phyloP scores from a whole-genome alignment of 176 grass and related monocot genomes.

The Triticum urartu region DNA sequence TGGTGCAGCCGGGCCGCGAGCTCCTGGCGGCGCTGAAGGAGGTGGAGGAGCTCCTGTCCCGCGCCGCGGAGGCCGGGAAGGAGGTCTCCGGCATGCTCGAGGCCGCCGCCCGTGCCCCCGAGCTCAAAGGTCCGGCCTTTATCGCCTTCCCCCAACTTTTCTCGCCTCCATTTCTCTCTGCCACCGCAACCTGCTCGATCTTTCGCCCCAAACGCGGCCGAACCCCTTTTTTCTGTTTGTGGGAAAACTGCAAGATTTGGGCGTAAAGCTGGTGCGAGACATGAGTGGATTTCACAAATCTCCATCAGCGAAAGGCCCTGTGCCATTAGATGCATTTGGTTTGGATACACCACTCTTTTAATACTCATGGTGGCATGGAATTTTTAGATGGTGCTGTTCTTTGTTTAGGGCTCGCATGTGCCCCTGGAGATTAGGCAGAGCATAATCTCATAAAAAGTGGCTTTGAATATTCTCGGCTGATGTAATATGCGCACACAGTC shows the following conservation, averaged over 20 bases:
- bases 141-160: not conserved
- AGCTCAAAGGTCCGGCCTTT: slow-evolving; percentile 83
- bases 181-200: slow-evolving; percentile 22
- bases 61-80: slow-evolving; percentile 69
- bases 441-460: slow-evolving; percentile 52
- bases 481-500: slow-evolving; percentile 45
- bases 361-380: slow-evolving; percentile 25
- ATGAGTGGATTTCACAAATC: slow-evolving; percentile 21
- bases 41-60: slow-evolving; percentile 76
- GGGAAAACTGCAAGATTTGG: slow-evolving; percentile 36
- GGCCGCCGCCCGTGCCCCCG: slow-evolving; percentile 56
- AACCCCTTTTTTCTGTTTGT: slow-evolving; percentile 38
- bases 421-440: slow-evolving; percentile 43
- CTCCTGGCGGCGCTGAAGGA: slow-evolving; percentile 78
- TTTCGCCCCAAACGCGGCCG: slow-evolving; percentile 12
- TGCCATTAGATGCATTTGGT: slow-evolving; percentile 20
- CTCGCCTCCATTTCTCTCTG: not conserved
- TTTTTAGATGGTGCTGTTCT: slow-evolving; percentile 44
- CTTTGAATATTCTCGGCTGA: slow-evolving; percentile 61
- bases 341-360: not conserved
- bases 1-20: slow-evolving; percentile 56
- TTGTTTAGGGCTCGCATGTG: slow-evolving; percentile 41
- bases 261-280: slow-evolving; percentile 24
- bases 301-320: slow-evolving; percentile 26
- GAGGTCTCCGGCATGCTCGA: slow-evolving; percentile 91